These are phyloP conservation scores for Fraxinus pennsylvanica DNA, from an alignment of 257 asterid species.

Conservation along the genomic window DNA sequence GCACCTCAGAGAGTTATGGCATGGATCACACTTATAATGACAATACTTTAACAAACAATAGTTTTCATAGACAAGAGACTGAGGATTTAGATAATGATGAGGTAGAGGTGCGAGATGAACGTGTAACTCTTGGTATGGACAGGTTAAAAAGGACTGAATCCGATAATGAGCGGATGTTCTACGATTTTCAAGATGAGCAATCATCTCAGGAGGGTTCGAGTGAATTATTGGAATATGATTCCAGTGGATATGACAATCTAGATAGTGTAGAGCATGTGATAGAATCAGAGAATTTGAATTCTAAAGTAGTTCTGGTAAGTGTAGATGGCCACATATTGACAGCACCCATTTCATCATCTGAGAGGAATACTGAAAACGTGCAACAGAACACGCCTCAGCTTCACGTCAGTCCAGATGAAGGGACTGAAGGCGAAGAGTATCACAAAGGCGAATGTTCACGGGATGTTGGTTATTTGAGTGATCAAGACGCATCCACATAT, in stretches of 20 bases:
- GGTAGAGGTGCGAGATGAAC: slow-evolving; percentile 62
- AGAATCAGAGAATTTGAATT: slow-evolving; percentile 58
- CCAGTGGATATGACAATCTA: slow-evolving; percentile 58
- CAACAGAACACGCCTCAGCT: slow-evolving; percentile 64
- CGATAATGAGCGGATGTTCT: slow-evolving; percentile 62
- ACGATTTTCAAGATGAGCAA: slow-evolving; percentile 78
- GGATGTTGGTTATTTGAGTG: slow-evolving; percentile 49
- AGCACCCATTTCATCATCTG: slow-evolving; percentile 81
- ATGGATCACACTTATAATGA: slow-evolving; percentile 31
- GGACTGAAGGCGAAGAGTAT: slow-evolving; percentile 49
- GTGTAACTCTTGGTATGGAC: slow-evolving; percentile 62
- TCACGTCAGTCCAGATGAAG: slow-evolving; percentile 79
- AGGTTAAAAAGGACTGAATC: slow-evolving; percentile 75
- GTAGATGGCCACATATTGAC: slow-evolving; percentile 86
- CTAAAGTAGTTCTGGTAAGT: slow-evolving; percentile 91
- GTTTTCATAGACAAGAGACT: slow-evolving; percentile 38
- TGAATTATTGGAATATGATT: slow-evolving; percentile 67
- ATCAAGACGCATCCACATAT: slow-evolving; percentile 30
- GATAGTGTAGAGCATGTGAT: slow-evolving; percentile 55
- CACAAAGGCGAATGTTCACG: slow-evolving; percentile 48
- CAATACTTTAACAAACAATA: slow-evolving; percentile 36
- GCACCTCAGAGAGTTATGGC: slow-evolving; percentile 29
- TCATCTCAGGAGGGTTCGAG: slow-evolving; percentile 63
- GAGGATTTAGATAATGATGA: slow-evolving; percentile 39
- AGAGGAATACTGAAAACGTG: slow-evolving; percentile 52